A percentile compares a stretch with the other conserved stretches of the same genome.
phyloP scores from a whole-genome alignment of 1,284 basidiomycete genomes.

The Schizopora paradoxa region DNA sequence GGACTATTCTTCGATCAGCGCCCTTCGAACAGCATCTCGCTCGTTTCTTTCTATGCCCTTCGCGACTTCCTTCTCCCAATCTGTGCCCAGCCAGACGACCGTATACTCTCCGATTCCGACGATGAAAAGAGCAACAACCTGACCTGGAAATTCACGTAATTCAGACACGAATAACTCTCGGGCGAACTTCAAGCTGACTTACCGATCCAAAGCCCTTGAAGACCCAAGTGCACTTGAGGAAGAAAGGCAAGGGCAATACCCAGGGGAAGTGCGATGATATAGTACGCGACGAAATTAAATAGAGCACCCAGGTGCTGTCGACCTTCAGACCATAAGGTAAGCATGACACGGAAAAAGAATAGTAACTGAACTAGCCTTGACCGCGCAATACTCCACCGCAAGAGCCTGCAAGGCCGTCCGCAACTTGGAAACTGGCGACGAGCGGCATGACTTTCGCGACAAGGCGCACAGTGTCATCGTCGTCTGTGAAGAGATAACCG shows the following conservation, averaged over 20 bases:
- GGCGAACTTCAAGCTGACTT: constrained; percentile 24
- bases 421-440: constrained; percentile 74
- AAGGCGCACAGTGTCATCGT: constrained; percentile 51
- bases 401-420: constrained; percentile 68
- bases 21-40: constrained; percentile 40
- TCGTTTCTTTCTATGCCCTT: constrained; percentile 46
- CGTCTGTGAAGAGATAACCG: constrained; percentile 67
- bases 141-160: background rate
- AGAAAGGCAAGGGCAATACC: constrained; percentile 66
- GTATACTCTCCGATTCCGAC: constrained; percentile 67
- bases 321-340: constrained; percentile 24
- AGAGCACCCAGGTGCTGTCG: constrained; percentile 69
- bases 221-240: constrained; percentile 37
- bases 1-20: too few species aligned
- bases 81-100: constrained; percentile 58
- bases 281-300: constrained; percentile 75
- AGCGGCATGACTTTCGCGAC: constrained; percentile 73
- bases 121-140: too few species aligned
- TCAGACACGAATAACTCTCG: background rate
- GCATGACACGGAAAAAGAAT: background rate
- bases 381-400: constrained; percentile 69
- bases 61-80: constrained; percentile 59
- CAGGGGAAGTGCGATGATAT: constrained; percentile 65
- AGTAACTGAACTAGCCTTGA: constrained; percentile 39
- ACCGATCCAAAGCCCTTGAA: constrained; percentile 72